These are phyloP conservation scores for Balansia obtecta DNA, from an alignment of 2,329 filamentous ascomycete species.

Conservation along the genomic window DNA sequence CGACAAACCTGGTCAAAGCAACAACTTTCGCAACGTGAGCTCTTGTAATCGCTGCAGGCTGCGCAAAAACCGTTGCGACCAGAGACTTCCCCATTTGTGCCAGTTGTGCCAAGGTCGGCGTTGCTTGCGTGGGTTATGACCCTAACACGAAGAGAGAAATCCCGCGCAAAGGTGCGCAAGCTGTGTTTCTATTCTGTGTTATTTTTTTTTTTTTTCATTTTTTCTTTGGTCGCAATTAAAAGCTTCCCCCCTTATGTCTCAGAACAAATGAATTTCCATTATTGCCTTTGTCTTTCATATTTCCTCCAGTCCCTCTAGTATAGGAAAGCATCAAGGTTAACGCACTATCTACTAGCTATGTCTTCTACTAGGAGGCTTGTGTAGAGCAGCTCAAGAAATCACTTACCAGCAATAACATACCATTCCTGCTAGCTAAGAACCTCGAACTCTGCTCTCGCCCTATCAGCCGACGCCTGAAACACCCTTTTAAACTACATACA, in stretches of 20 bases:
- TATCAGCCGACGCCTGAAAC: constrained; percentile 23
- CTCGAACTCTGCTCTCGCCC: constrained; percentile 52
- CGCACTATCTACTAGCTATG: constrained; percentile 50
- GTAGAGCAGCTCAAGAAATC: constrained; percentile 72
- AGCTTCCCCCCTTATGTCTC: not conserved
- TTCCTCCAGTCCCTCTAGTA: too few species aligned
- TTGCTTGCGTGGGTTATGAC: constrained; percentile 89
- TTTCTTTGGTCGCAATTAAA: too few species aligned
- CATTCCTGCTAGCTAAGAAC: constrained; percentile 57
- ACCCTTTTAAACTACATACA: constrained; percentile 20
- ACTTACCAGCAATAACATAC: constrained; percentile 54
- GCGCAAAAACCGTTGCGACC: constrained; percentile 91
- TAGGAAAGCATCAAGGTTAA: not conserved
- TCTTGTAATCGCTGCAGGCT: constrained; percentile 88
- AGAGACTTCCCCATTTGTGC: constrained; percentile 84
- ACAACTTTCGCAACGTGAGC: constrained; percentile 74
- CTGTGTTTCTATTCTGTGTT: too few species aligned
- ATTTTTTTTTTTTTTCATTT: too few species aligned
- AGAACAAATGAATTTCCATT: not conserved
- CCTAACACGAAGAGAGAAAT: constrained; percentile 95
- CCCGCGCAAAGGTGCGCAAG: constrained; percentile 67
- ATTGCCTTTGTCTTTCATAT: not conserved
- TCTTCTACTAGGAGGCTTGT: constrained; percentile 85
- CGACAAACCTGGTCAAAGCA: constrained; percentile 43
- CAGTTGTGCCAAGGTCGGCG: constrained; percentile 83